phyloP scores from a whole-genome alignment of 2,329 filamentous ascomycete species.

The Ophiognomonia clavigignenti-juglandacearum region DNA sequence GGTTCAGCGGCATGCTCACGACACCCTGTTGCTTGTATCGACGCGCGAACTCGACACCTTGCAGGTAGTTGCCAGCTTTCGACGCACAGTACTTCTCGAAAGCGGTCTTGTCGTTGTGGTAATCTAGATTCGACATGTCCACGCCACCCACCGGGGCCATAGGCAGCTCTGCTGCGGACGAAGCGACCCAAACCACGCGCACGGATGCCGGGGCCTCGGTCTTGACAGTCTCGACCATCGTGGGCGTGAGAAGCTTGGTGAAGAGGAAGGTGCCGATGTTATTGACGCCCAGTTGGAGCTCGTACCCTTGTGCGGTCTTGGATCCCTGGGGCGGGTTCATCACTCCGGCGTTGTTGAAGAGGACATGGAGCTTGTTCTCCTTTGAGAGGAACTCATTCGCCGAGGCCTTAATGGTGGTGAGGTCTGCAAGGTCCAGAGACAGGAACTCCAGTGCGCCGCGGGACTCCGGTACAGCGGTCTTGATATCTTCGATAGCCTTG shows the following conservation, averaged over 20 bases:
- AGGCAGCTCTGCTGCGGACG: constrained; percentile 8
- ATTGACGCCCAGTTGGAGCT: constrained; percentile 16
- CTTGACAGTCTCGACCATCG: constrained; percentile 7
- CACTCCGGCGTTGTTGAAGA: constrained; percentile 37
- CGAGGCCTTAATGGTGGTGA: constrained; percentile 21
- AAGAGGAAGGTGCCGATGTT: constrained; percentile 13
- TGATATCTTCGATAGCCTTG: constrained; percentile 36
- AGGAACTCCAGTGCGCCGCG: constrained; percentile 29
- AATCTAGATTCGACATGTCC: constrained; percentile 10
- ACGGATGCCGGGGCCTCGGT: constrained; percentile 3
- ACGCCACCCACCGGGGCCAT: constrained; percentile 3
- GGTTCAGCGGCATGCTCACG: constrained; percentile 23
- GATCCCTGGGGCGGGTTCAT: constrained; percentile 26
- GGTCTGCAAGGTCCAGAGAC: constrained; percentile 25
- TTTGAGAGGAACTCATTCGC: constrained; percentile 19
- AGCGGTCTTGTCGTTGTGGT: constrained; percentile 1
- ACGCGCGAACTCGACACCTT: constrained; percentile 21
- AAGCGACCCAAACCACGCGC: constrained; percentile 13
- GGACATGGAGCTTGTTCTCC: constrained; percentile 27
- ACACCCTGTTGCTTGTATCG: constrained; percentile 20
- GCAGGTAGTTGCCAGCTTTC: constrained; percentile 22
- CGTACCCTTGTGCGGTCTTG: constrained; percentile 20
- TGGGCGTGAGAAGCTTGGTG: constrained; percentile 14
- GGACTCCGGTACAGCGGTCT: constrained; percentile 16
- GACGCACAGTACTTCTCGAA: constrained; percentile 19